These are phyloP conservation scores for Rhynchospora tenuis DNA, from an alignment of 176 grass and related monocot species.

Conservation along the genomic window DNA sequence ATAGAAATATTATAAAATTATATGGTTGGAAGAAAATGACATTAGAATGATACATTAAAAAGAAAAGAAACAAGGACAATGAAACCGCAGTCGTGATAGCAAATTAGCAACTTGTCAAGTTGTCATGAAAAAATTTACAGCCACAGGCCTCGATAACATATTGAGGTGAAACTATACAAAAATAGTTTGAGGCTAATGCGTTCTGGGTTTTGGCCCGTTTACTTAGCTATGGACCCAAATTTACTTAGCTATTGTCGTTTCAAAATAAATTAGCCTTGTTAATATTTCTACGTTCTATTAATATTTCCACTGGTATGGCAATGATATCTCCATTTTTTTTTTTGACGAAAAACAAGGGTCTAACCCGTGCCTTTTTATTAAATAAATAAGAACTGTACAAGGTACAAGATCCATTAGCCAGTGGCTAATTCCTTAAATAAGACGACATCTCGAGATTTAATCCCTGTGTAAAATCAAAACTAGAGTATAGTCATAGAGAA, in stretches of 20 bases:
- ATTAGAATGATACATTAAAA: neutral
- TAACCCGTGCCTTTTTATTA: no score
- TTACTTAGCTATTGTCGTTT: neutral
- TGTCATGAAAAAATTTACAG: neutral
- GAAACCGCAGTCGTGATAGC: neutral
- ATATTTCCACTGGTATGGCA: no score
- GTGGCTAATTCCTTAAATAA: no score
- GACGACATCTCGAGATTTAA: no score
- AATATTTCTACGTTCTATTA: no score
- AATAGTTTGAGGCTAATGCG: neutral
- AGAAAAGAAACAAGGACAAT: neutral
- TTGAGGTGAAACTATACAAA: neutral
- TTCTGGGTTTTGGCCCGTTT: neutral
- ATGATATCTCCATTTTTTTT: no score
- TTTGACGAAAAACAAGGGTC: no score
- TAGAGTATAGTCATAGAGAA: neutral
- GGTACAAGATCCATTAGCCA: no score
- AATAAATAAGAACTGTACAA: no score
- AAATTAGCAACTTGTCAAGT: neutral
- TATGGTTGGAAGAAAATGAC: neutral
- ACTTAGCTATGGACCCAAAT: neutral
- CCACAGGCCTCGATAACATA: neutral
- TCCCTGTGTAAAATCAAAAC: neutral
- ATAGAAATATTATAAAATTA: neutral
- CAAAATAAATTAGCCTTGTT: no score